Conservation (phyloP, 106 monocot genomes). For the Posidonia australis region DNA sequence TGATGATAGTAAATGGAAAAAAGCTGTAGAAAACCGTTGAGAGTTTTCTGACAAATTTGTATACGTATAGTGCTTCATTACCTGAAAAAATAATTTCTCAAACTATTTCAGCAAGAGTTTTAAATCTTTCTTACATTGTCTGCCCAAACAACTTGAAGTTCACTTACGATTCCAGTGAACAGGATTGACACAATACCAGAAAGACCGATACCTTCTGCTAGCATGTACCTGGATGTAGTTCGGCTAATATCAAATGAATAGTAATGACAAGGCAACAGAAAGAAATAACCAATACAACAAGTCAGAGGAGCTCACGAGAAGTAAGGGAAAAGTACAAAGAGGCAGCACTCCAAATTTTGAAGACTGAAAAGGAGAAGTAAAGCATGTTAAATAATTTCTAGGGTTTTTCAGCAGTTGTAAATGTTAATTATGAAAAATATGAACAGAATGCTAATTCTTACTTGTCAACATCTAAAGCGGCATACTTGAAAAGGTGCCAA, state of each 20-base stretch:
- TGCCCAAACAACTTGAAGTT: neutral
- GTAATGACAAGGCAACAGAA: neutral
- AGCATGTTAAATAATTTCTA: neutral
- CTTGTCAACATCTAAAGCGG: constrained; percentile 87
- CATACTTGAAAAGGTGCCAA: constrained; percentile 93
- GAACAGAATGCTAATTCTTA: constrained; percentile 30
- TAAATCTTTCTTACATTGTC: neutral
- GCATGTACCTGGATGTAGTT: constrained; percentile 65
- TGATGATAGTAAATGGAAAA: constrained; percentile 96
- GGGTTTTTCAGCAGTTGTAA: neutral
- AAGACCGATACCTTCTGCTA: constrained; percentile 88
- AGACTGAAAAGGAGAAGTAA: constrained; percentile 35
- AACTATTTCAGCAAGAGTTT: neutral
- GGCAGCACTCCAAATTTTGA: constrained; percentile 93
- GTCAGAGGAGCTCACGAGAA: constrained; percentile 67
- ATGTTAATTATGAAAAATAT: neutral
- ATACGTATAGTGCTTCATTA: constrained; percentile 94
- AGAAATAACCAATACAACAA: constrained; percentile 7
- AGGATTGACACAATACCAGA: constrained; percentile 98
- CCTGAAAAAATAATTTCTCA: constrained; percentile 44
- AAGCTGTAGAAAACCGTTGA: constrained; percentile 64
- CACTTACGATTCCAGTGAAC: constrained; percentile 96
- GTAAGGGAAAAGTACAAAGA: constrained; percentile 98
- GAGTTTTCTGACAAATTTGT: constrained; percentile 95
- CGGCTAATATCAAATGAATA: neutral